Conservation (phyloP, 768 basidiomycete genomes). For the Panaeolus papilionaceus region DNA sequence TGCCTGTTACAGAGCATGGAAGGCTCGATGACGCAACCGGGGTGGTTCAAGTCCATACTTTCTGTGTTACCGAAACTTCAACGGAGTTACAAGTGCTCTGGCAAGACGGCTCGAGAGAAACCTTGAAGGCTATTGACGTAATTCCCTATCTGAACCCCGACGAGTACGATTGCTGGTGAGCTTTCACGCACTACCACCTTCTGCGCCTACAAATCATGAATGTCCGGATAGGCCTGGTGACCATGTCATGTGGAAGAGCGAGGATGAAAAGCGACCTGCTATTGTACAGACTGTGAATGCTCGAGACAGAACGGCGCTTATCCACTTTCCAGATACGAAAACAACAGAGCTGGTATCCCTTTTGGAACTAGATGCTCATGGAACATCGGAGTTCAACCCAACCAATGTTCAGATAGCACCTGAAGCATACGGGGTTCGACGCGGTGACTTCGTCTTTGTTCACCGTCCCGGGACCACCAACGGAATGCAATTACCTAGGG, state of each 20-base stretch:
- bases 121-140: conserved; percentile 62
- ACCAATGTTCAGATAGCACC: conserved; percentile 44
- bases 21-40: conserved; percentile 50
- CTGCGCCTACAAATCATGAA: conserved; percentile 19
- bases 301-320: conserved; percentile 68
- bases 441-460: conserved; percentile 87
- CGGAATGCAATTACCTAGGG: conserved; percentile 67
- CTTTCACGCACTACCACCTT: conserved; percentile 13
- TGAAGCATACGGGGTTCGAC: conserved; percentile 78
- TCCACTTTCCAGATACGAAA: conserved; percentile 62
- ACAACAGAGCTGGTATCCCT: conserved; percentile 74
- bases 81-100: conserved; percentile 80
- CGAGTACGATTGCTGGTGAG: conserved; percentile 91
- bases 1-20: conserved; percentile 69
- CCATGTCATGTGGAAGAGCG: conserved; percentile 83
- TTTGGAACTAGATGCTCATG: conserved; percentile 90
- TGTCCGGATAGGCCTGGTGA: conserved; percentile 79
- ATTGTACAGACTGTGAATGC: conserved; percentile 84
- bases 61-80: conserved; percentile 72
- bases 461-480: conserved; percentile 76
- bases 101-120: conserved; percentile 84
- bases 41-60: conserved; percentile 57
- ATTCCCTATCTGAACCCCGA: conserved; percentile 89
- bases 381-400: conserved; percentile 58
- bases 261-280: conserved; percentile 68